Base-by-base conservation (phyloP, 2,329 filamentous ascomycete species). In the Colletotrichum caudatum region DNA sequence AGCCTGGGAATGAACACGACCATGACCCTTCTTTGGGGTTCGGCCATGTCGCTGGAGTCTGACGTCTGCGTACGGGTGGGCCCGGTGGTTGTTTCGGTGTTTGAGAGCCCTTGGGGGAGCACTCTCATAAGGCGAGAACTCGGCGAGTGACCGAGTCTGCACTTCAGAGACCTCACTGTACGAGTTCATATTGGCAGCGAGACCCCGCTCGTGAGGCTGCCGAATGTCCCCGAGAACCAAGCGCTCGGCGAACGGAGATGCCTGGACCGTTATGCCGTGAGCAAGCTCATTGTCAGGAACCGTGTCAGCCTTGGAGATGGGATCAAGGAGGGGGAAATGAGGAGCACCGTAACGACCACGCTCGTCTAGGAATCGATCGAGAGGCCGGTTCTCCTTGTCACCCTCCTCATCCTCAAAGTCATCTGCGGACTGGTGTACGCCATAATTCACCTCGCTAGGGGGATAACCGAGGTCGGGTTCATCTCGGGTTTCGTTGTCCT, bases 301-400 rank as follows among this genome's bases (percentile, higher is more conserved):
- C 37, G 54, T 54, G n/a, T 46, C n/a, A 29, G 48, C 37, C 46
- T n/a, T 20, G 6, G 26, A 37, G 18, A 7, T 26, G 5, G 23
- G 20, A 8, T 12, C 5, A 18, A 20, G 14, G 20, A 20, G 29
- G 18, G 48, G 9, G 26, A 46, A n/a, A 46, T 29, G 3, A 9
- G 26, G n/a, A 33, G 3, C 3, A 9, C 18, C n/a, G 37, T n/a
- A 20, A n/a, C n/a, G 44, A 33, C 2, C 33, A 58, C 44, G 61
- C 29, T 53, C 16, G 1, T 12, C 53, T 8, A 46, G 12, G 26
- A 41, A 18, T 2, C 7, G n/a, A 37, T 26, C 11, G 35, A 8
- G 2, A 29, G n/a, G 54, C 18, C 7, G 35, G 8, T 59, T 65
- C 46, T 66, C 62, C 62, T 59, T 46, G 18, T 66, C 44, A 18